These are phyloP conservation scores for Exophiala sp. DNA, from an alignment of 2,329 filamentous ascomycete species.

Conservation along the genomic window DNA sequence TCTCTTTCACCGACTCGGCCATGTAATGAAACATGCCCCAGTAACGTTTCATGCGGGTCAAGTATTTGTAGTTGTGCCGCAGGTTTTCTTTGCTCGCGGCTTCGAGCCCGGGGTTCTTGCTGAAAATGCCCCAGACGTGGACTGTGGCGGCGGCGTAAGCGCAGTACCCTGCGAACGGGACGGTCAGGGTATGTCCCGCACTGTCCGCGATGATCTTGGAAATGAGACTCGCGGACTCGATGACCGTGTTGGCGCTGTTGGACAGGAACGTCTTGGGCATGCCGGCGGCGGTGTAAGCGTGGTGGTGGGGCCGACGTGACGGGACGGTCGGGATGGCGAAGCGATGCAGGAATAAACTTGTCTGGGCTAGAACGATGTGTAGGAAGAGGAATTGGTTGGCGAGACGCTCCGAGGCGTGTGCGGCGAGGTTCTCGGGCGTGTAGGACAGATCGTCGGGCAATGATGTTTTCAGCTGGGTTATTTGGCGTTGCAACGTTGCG, in stretches of 20 bases:
- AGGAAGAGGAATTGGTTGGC: slow-evolving; percentile 91
- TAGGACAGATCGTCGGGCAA: slow-evolving; percentile 73
- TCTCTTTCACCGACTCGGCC: slow-evolving; percentile 84
- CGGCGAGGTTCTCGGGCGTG: slow-evolving; percentile 74
- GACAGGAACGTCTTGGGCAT: slow-evolving; percentile 75
- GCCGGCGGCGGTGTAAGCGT: slow-evolving; percentile 51
- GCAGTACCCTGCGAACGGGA: slow-evolving; percentile 91
- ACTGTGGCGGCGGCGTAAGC: slow-evolving; percentile 90
- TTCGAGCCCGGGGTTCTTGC: slow-evolving; percentile 73
- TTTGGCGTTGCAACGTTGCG: slow-evolving; percentile 64
- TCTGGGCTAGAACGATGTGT: slow-evolving; percentile 86
- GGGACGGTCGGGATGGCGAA: slow-evolving; percentile 73
- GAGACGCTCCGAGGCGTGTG: slow-evolving; percentile 78
- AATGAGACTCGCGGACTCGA: slow-evolving; percentile 81
- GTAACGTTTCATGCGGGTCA: slow-evolving; percentile 92
- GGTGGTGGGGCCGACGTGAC: slow-evolving; percentile 46
- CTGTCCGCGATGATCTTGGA: slow-evolving; percentile 79
- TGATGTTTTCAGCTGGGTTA: slow-evolving; percentile 64
- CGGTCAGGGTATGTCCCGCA: slow-evolving; percentile 74
- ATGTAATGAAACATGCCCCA: slow-evolving; percentile 99
- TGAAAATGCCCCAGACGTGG: slow-evolving; percentile 91
- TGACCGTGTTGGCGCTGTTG: slow-evolving; percentile 69
- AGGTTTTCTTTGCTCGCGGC: slow-evolving; percentile 77
- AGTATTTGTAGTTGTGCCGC: slow-evolving; percentile 80
- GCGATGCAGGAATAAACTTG: slow-evolving; percentile 82